A percentile compares a stretch with the other conserved stretches of the same genome.
phyloP scores from a whole-genome alignment of 129 eudicot genomes.

The Scalesia atractyloides region DNA sequence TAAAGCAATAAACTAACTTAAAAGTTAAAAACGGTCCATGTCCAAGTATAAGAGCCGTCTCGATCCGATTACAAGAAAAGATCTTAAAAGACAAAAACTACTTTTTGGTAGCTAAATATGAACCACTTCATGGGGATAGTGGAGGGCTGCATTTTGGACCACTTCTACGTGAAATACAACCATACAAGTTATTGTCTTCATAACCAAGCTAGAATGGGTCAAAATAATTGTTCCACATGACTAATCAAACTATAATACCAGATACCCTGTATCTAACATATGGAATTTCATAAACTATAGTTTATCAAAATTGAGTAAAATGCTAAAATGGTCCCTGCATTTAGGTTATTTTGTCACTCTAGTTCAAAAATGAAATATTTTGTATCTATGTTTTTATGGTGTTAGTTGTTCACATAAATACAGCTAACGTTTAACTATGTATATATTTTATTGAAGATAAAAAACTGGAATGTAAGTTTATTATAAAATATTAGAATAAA shows the following conservation, averaged over 20 bases:
- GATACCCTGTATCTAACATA: too few species aligned
- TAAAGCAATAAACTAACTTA: too few species aligned
- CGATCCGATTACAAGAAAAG: neutral
- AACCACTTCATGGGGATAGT: constrained; percentile 39
- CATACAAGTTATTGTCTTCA: constrained; percentile 17
- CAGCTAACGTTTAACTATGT: constrained; percentile 17
- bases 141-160: constrained; percentile 37
- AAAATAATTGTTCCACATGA: neutral
- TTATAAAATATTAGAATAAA: neutral
- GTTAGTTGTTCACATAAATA: constrained; percentile 27
- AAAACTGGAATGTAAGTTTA: neutral
- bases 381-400: constrained; percentile 42
- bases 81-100: constrained; percentile 5
- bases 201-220: neutral
- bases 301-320: too few species aligned
- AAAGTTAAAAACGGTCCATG: too few species aligned
- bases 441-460: neutral
- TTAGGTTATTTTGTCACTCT: too few species aligned
- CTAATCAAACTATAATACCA: neutral
- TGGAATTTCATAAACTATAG: too few species aligned
- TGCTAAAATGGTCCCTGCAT: too few species aligned
- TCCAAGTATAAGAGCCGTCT: too few species aligned
- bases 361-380: too few species aligned
- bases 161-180: constrained; percentile 36
- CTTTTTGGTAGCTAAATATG: constrained; percentile 19